phyloP scores from a whole-genome alignment of 2,329 filamentous ascomycete genomes.

The Pseudocercospora cruenta region DNA sequence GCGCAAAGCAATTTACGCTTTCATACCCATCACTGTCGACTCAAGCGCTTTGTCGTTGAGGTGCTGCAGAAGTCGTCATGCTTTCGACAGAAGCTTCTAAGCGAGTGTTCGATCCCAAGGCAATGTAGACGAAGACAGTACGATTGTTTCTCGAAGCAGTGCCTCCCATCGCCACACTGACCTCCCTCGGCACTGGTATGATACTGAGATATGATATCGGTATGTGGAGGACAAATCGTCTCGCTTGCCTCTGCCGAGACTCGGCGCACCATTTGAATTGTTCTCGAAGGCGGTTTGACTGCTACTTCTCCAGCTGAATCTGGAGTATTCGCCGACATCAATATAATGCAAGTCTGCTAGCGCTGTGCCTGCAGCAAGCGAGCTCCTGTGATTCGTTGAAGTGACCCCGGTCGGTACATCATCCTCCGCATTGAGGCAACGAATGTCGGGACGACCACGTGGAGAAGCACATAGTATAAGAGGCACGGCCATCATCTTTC shows the following conservation, averaged over 20 bases:
- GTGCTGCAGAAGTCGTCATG: too few species aligned
- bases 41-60: neutral
- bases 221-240: neutral
- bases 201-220: neutral
- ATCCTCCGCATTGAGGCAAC: neutral
- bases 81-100: neutral
- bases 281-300: neutral
- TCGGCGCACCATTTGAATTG: neutral
- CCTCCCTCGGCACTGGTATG: neutral
- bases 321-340: neutral
- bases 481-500: neutral
- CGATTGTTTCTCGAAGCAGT: neutral
- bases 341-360: neutral
- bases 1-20: neutral
- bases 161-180: neutral
- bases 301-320: neutral
- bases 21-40: neutral
- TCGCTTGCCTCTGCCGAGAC: neutral
- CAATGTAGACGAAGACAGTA: neutral
- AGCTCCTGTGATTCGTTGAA: neutral
- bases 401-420: neutral
- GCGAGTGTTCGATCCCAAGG: neutral
- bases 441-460: neutral
- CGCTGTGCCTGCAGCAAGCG: neutral
- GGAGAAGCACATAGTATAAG: neutral